A percentile compares a stretch with the other conserved stretches of the same genome.
Evolutionary conservation across 2,329 filamentous ascomycete genomes (phyloP).

Genomic region (Claviceps pazoutovae): DNA sequence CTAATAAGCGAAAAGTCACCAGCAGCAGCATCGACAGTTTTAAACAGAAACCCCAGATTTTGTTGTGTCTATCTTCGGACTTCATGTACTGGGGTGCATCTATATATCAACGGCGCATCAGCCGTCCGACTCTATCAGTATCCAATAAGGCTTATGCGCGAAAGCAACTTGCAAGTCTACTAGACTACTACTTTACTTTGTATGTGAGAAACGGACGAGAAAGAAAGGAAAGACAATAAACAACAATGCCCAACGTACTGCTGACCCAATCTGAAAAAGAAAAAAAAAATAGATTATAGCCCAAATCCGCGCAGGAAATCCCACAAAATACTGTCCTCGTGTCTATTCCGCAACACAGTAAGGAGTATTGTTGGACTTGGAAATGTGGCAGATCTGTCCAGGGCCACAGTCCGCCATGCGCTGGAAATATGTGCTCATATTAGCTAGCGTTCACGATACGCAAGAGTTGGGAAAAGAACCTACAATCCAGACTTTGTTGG

Average conservation of each 20-base stretch:
- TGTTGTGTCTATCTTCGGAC: neutral
- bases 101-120: neutral
- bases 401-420: neutral
- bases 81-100: neutral
- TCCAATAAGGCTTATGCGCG: neutral
- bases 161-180: neutral
- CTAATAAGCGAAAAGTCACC: no score
- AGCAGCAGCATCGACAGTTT: no score
- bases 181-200: neutral
- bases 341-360: conserved; percentile 1
- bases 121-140: neutral
- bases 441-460: neutral
- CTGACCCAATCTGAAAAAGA: no score
- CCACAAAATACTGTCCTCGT: no score
- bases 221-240: neutral
- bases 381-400: neutral
- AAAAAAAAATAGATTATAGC: no score
- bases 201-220: neutral
- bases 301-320: no score
- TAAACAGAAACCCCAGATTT: neutral
- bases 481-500: neutral
- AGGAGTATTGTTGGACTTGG: conserved; percentile 1
- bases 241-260: no score
- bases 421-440: neutral
- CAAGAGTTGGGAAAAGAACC: neutral